Evolutionary conservation across 331 rosid species (phyloP), one percentile per base, ranked within the genome.

Genomic region (Prunus yedoensis): DNA sequence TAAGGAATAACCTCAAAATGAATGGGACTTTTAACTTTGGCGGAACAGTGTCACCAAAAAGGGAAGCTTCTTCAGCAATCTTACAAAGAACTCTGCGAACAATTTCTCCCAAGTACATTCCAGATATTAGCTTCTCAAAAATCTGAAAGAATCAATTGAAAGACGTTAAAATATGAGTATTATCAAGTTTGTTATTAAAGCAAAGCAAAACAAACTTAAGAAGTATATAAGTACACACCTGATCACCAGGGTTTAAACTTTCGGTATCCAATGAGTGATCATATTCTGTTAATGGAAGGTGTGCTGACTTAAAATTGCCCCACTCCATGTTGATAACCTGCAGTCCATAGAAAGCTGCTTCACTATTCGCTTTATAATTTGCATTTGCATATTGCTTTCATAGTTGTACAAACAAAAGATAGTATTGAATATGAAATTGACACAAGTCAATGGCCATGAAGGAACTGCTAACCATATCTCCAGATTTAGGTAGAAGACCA

Each of bases 261-360:
- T 85, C 92, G 49, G 82, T 72, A 78, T 93, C 96, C 56, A 91
- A 71, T 64, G 87, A 80, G 11, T 56, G 63, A 83, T 93, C 98
- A 75, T 83, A 91, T 60, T 91, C 93, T 23, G 95, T 91, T 72
- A 86, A 41, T 12, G 96, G 95, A 82, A 91, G 91, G 74, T 91
- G 91, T 20, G 91, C 68, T 20, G 98, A 87, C 53, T 83, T 70
- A 53, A 93, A 91, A 81, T 82, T 90, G 71, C 98, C 98, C 98
- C 98, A 93, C 81, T 93, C 98, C 98, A 93, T 91, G 86, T 93
- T 93, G 82, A 93, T 89, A 79, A 86, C 96, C 98, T 93, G 46
- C 71, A 77, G 50, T 68, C 56, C 27, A 71, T 28, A 50, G 66
- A 50, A 46, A n/a, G 41, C 65, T 49, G 73, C 35, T 76, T 62